A percentile compares a stretch with the other conserved stretches of the same genome.
Evolutionary conservation across 768 basidiomycete species (phyloP).

Genomic region (Podaxis mareebaensis): DNA sequence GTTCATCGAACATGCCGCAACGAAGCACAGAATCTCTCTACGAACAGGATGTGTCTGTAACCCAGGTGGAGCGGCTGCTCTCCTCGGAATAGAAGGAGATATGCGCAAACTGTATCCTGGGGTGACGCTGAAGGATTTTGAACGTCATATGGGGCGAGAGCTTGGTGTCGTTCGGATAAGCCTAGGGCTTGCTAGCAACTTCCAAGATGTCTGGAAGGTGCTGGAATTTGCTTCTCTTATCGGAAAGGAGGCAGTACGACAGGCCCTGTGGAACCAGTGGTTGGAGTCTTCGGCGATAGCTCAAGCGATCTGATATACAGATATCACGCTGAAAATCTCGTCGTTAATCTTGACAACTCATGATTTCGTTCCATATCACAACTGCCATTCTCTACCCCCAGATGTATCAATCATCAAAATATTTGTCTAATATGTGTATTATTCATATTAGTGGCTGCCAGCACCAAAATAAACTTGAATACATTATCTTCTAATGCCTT

Average conservation of each 20-base stretch:
- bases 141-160: conserved; percentile 61
- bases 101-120: conserved; percentile 65
- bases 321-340: conserved; percentile 6
- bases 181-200: conserved; percentile 77
- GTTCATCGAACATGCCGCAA: conserved; percentile 72
- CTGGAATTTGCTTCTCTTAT: conserved; percentile 49
- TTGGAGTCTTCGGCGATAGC: conserved; percentile 25
- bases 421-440: conserved; percentile 14
- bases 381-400: not conserved
- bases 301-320: conserved; percentile 23
- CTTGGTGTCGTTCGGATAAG: conserved; percentile 77
- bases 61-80: conserved; percentile 75
- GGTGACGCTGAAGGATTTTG: conserved; percentile 62
- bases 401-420: conserved; percentile 7
- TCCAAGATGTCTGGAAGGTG: conserved; percentile 69
- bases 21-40: conserved; percentile 64
- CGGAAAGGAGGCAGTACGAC: conserved; percentile 30
- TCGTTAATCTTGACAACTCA: conserved; percentile 18
- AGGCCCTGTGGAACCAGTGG: conserved; percentile 32
- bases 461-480: not conserved
- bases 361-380: conserved; percentile 12
- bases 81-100: conserved; percentile 64
- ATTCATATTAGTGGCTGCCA: not conserved
- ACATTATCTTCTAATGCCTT: not conserved
- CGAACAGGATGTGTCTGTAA: conserved; percentile 91